Percentiles rank a stretch among this genome's conserved stretches.
phyloP scores from a whole-genome alignment of 1,139 yeast genomes.

The Lipomyces yarrowii region DNA sequence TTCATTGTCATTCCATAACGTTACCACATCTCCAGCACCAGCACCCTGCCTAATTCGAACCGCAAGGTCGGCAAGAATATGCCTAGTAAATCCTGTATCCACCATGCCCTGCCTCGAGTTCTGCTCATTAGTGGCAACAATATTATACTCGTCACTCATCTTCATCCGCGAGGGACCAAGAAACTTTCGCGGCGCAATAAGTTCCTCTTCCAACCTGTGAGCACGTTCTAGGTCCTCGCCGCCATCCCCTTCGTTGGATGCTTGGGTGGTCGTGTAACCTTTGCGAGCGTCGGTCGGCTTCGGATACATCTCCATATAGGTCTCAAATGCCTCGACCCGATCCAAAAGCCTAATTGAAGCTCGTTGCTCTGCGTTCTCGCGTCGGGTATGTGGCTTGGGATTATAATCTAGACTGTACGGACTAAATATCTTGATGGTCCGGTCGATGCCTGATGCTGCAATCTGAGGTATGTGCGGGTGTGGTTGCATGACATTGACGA shows the following conservation, averaged over 20 bases:
- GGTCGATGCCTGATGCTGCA: conserved; percentile 33
- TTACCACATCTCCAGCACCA: neutral
- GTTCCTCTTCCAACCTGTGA: neutral
- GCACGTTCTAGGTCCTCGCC: neutral
- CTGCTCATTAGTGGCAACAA: conserved; percentile 16
- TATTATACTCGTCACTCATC: conserved; percentile 9
- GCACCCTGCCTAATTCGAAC: conserved; percentile 10
- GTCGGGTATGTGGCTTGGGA: neutral
- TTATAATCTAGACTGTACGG: conserved; percentile 26
- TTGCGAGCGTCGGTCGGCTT: neutral
- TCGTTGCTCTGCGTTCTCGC: neutral
- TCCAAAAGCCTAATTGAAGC: neutral
- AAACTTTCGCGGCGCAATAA: conserved; percentile 17
- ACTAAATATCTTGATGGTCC: conserved; percentile 25
- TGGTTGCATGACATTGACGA: conserved; percentile 31
- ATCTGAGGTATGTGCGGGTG: conserved; percentile 32
- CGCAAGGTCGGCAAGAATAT: conserved; percentile 20
- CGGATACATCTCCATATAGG: neutral
- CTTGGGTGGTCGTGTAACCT: neutral
- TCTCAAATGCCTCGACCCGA: conserved; percentile 2
- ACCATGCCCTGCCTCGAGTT: conserved; percentile 20
- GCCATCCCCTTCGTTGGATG: neutral
- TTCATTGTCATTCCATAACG: conserved; percentile 3
- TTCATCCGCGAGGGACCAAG: conserved; percentile 20
- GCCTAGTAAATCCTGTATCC: conserved; percentile 19